These are phyloP conservation scores for Leptomonas pyrrhocoris DNA, from an alignment of 208 protist species.

Conservation along the genomic window DNA sequence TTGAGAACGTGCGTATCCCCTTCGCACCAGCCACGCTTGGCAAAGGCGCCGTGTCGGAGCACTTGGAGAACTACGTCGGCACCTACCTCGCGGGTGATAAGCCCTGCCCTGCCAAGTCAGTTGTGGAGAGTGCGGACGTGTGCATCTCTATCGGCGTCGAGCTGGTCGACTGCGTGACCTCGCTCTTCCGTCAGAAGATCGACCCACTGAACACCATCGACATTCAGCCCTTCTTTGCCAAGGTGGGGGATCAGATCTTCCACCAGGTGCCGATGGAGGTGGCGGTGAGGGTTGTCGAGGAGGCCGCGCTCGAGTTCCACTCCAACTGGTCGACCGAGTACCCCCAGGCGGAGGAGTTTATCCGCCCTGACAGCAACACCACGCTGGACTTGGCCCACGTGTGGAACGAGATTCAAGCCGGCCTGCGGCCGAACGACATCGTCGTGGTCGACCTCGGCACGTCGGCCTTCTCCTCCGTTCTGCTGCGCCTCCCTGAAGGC, in stretches of 20 bases:
- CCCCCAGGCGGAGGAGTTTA: constrained; percentile 35
- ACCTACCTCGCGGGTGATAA: constrained; percentile 42
- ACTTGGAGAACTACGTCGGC: constrained; percentile 54
- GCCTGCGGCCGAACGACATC: constrained; percentile 45
- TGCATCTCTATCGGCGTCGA: constrained; percentile 47
- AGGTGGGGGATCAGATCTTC: constrained; percentile 46
- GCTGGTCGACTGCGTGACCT: constrained; percentile 47
- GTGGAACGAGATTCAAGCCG: constrained; percentile 53
- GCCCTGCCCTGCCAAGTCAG: constrained; percentile 31
- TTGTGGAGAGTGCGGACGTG: constrained; percentile 52
- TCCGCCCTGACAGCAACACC: constrained; percentile 8
- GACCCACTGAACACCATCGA: constrained; percentile 43
- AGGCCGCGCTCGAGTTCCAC: constrained; percentile 36
- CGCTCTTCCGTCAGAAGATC: constrained; percentile 50
- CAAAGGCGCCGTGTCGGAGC: constrained; percentile 53
- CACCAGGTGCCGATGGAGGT: constrained; percentile 51
- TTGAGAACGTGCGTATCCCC: constrained; percentile 49
- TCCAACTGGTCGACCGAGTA: constrained; percentile 45
- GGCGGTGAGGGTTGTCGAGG: constrained; percentile 40
- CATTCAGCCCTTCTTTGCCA: constrained; percentile 50
- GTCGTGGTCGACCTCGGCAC: constrained; percentile 58
- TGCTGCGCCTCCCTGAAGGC: constrained; percentile 42
- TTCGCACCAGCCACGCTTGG: constrained; percentile 42
- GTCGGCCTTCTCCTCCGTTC: constrained; percentile 41
- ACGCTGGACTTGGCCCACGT: constrained; percentile 44